Evolutionary conservation across 495 filamentous ascomycete species (phyloP), one percentile per base, ranked within the genome.

Genomic region (Copromyces sp.): DNA sequence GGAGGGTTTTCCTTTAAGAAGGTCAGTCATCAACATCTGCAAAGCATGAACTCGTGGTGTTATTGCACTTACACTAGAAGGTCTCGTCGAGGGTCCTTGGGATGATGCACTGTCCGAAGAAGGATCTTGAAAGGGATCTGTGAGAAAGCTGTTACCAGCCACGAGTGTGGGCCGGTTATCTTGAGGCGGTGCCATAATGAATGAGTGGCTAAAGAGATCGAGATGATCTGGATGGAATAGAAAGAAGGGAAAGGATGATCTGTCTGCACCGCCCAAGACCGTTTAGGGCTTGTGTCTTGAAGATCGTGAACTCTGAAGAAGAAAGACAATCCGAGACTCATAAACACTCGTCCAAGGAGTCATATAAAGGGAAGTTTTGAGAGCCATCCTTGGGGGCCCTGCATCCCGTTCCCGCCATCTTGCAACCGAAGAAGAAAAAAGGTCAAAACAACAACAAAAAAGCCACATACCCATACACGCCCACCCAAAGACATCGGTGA

Each of bases 121-220:
- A 7, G 76, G 78, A 44, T 78, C 76, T 39, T 74, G 73, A 70
- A 79, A 79, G 9, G 78, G 78, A 70, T 79, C 78, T 4, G 53
- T 9, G 32, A 65, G 53, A 17, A 32, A 65, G 53, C 53, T 65
- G 53, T 61, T 61, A 35, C 29, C 53, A 61, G 53, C 24, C 53
- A 61, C 53, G 53, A 17, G 53, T 17, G 53, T 65, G 29, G 53
- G 29, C 53, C 53, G 32, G 53, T 24, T 35, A 16, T 65, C 53
- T 65, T 65, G 53, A 65, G 53, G 24, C 14, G 53, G 29, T 35
- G 53, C 29, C 53, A 65, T 65, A 24, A 65, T 65, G 53, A 24
- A 65, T 35, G 53, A 35, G 53, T 17, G 7, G 53, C 29, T 65
- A 17, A 35, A 17, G 24, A 61, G 53, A 61, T 61, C 53, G 8